Conservation (phyloP, 2,329 filamentous ascomycete genomes). For the Didymellaceae sp. region DNA sequence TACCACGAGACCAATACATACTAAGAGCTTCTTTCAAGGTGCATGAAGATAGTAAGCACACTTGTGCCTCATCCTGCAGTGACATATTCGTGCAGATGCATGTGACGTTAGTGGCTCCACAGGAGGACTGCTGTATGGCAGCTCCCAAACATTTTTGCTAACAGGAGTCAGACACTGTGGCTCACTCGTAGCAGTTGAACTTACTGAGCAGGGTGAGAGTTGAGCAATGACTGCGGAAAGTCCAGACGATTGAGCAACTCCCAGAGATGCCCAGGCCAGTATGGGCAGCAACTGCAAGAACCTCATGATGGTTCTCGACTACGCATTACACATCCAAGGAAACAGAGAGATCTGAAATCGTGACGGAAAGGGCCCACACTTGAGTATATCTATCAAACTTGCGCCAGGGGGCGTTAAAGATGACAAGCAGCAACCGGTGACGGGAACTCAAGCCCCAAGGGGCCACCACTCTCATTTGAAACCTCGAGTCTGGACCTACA, state of each 20-base stretch:
- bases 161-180: not conserved
- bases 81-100: constrained; percentile 27
- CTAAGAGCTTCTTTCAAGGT: constrained; percentile 26
- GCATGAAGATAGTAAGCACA: constrained; percentile 23
- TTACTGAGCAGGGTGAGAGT: constrained; percentile 31
- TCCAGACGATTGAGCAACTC: constrained; percentile 22
- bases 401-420: constrained; percentile 1
- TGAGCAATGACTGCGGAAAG: constrained; percentile 17
- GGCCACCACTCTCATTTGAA: constrained; percentile 9
- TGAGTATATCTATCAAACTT: constrained; percentile 12
- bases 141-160: constrained; percentile 25
- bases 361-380: constrained; percentile 3
- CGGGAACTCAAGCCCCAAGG: constrained; percentile 5
- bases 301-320: constrained; percentile 20
- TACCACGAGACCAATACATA: constrained; percentile 1
- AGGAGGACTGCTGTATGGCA: constrained; percentile 19
- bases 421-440: constrained; percentile 1
- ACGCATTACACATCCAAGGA: not conserved
- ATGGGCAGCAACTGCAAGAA: constrained; percentile 22
- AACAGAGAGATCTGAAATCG: not conserved
- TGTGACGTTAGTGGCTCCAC: constrained; percentile 16
- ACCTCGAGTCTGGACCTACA: constrained; percentile 11
- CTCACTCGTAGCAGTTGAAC: not conserved
- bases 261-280: constrained; percentile 23
- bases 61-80: constrained; percentile 19